phyloP scores from a whole-genome alignment of 768 basidiomycete species.

The Pleurotus sapidus region DNA sequence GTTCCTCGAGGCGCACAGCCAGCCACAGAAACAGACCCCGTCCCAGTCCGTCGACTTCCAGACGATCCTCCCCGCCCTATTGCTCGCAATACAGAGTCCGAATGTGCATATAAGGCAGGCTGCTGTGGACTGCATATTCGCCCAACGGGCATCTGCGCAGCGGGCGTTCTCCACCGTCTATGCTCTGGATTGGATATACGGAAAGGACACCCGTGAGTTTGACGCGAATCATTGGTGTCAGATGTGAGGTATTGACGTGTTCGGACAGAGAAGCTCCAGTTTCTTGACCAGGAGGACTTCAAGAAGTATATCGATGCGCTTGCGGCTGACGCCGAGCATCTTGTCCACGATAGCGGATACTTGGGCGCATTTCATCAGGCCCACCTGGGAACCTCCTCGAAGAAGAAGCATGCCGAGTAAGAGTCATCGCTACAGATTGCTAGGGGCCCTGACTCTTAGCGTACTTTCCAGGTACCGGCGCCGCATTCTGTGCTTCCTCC shows the following conservation, averaged over 20 bases:
- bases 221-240: no score
- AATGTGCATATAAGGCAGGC: slow-evolving; percentile 42
- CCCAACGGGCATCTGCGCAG: slow-evolving; percentile 37
- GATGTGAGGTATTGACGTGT: background rate
- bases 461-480: slow-evolving; percentile 55
- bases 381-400: slow-evolving; percentile 49
- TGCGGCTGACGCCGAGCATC: slow-evolving; percentile 47
- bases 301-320: slow-evolving; percentile 56
- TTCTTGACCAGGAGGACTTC: slow-evolving; percentile 63
- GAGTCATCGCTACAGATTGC: slow-evolving; percentile 18
- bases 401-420: slow-evolving; percentile 52
- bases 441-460: background rate
- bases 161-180: slow-evolving; percentile 57
- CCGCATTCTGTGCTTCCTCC: slow-evolving; percentile 69
- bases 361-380: slow-evolving; percentile 59
- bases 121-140: slow-evolving; percentile 54
- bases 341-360: slow-evolving; percentile 58
- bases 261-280: slow-evolving; percentile 52
- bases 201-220: slow-evolving; percentile 50
- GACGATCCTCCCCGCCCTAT: slow-evolving; percentile 66
- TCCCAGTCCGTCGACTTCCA: slow-evolving; percentile 70
- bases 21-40: slow-evolving; percentile 23
- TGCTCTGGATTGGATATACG: slow-evolving; percentile 74
- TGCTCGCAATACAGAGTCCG: slow-evolving; percentile 55
- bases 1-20: slow-evolving; percentile 72